Conservation (phyloP, 108 stramenopile genomes). For the Aurantiochytrium sp. region DNA sequence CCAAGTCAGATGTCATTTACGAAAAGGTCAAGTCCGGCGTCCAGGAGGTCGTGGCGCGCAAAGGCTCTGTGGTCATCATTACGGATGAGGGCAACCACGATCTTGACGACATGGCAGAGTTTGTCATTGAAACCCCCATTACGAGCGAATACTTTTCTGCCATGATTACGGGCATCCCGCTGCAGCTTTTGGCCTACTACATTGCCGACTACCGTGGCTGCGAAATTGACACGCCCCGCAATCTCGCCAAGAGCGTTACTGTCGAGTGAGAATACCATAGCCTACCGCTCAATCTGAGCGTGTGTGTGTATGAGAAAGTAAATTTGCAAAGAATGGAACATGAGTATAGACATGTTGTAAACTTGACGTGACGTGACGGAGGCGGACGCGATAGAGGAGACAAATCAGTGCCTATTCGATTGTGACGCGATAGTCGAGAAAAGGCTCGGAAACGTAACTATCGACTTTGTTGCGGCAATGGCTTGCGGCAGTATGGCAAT, state of each 20-base stretch:
- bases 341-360: no score
- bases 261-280: conserved; percentile 65
- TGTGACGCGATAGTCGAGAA: neutral
- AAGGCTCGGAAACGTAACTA: neutral
- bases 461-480: neutral
- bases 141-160: conserved; percentile 59
- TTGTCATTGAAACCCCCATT: conserved; percentile 85
- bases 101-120: conserved; percentile 69
- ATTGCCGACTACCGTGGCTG: conserved; percentile 89
- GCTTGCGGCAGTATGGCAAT: neutral
- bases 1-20: conserved; percentile 17
- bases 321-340: no score
- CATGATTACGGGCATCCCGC: conserved; percentile 80
- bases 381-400: no score
- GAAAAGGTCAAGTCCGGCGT: conserved; percentile 88
- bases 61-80: neutral
- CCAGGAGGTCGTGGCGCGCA: conserved; percentile 70
- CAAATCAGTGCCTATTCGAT: no score
- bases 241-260: conserved; percentile 99
- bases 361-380: no score
- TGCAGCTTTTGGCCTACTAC: conserved; percentile 95
- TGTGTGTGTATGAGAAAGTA: no score
- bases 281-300: no score
- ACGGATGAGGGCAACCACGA: conserved; percentile 27
- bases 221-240: conserved; percentile 94